These are phyloP conservation scores for Oryza punctata DNA, from an alignment of 176 grass and related monocot species.

Conservation along the genomic window DNA sequence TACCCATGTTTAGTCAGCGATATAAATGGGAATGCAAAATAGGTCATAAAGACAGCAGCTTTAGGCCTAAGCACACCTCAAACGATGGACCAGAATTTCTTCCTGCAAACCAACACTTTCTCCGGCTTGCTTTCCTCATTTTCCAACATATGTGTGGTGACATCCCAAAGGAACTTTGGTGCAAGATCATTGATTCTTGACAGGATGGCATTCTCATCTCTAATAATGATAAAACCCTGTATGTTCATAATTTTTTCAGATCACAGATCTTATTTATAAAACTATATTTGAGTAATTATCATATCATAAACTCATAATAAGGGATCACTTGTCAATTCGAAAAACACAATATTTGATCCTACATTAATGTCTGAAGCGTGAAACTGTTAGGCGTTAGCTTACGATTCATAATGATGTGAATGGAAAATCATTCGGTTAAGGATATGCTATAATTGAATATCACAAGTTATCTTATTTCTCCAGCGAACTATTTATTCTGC, in stretches of 20 bases:
- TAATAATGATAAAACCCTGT: conserved; percentile 87
- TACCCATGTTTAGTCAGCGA: background rate
- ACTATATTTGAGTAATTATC: conserved; percentile 11
- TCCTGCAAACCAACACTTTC: conserved; percentile 72
- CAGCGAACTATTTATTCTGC: conserved; percentile 17
- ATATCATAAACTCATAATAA: conserved; percentile 11
- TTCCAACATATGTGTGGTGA: conserved; percentile 56
- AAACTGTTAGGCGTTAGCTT: background rate
- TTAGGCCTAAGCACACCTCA: conserved; percentile 41
- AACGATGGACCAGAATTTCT: conserved; percentile 93
- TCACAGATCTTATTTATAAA: background rate
- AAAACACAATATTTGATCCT: background rate
- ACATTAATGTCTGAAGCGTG: background rate
- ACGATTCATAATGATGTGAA: background rate
- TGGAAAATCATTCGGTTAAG: background rate
- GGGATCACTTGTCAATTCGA: conserved; percentile 6
- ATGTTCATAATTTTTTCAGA: conserved; percentile 33
- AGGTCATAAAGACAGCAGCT: background rate
- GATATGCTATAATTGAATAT: background rate
- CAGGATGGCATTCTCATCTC: conserved; percentile 64
- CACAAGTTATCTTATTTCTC: background rate
- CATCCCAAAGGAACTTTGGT: conserved; percentile 92
- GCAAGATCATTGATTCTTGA: conserved; percentile 81
- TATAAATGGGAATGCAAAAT: background rate
- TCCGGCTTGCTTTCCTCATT: conserved; percentile 62